Conservation (phyloP, 495 filamentous ascomycete species). For the Talaromyces wortmannii region DNA sequence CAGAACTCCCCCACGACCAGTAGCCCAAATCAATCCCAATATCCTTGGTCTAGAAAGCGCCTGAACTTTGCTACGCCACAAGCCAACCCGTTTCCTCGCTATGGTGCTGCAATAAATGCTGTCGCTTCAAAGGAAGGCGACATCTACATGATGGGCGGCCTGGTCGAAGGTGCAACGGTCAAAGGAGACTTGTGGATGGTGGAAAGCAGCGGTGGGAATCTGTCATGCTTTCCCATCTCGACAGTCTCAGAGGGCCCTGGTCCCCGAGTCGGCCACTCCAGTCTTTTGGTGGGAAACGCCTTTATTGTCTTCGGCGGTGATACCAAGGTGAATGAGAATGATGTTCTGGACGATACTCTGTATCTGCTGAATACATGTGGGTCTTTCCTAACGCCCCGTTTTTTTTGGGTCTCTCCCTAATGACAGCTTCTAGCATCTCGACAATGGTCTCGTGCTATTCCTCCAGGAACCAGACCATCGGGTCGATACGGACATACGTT, state of each 20-base stretch:
- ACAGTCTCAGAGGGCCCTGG: constrained; percentile 93
- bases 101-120: constrained; percentile 93
- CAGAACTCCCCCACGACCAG: constrained; percentile 29
- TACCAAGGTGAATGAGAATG: constrained; percentile 90
- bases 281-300: constrained; percentile 93
- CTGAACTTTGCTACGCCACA: constrained; percentile 79
- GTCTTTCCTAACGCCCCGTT: constrained; percentile 17
- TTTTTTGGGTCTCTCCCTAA: not conserved
- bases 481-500: constrained; percentile 95
- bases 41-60: constrained; percentile 91
- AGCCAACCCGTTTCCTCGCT: constrained; percentile 88
- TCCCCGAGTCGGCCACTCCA: constrained; percentile 90
- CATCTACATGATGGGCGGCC: constrained; percentile 95
- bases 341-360: constrained; percentile 87
- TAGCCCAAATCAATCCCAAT: constrained; percentile 54
- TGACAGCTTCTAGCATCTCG: constrained; percentile 62
- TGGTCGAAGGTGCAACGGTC: constrained; percentile 89
- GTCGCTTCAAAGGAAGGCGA: constrained; percentile 92
- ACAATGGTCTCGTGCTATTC: constrained; percentile 93
- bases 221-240: constrained; percentile 85
- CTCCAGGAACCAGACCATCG: constrained; percentile 71
- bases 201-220: constrained; percentile 72
- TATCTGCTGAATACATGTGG: constrained; percentile 97
- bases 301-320: constrained; percentile 99
- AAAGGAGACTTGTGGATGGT: constrained; percentile 98